Conservation (phyloP, 2,329 filamentous ascomycete genomes). For the Diplocarpon rosae region DNA sequence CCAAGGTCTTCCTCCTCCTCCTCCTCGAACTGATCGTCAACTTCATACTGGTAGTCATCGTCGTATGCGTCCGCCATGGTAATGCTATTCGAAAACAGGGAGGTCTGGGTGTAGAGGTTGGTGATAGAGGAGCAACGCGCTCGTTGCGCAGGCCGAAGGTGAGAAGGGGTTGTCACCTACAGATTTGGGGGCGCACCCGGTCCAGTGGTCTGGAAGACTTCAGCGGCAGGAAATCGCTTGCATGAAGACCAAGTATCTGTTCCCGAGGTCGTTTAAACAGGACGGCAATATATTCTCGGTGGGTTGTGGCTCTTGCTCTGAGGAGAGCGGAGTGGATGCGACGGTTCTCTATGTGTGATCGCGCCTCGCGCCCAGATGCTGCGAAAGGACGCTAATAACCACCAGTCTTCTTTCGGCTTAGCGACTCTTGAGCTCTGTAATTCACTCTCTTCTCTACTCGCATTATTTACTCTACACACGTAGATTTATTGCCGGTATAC, state of each 20-base stretch:
- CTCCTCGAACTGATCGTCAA: conserved; percentile 32
- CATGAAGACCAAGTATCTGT: conserved; percentile 3
- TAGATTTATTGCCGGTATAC: too few species aligned
- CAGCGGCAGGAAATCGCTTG: background rate
- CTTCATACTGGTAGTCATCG: conserved; percentile 53
- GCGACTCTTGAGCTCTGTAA: too few species aligned
- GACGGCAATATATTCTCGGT: too few species aligned
- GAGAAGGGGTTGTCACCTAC: conserved; percentile 10
- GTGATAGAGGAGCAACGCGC: background rate
- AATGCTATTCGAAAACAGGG: background rate
- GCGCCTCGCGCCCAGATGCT: too few species aligned
- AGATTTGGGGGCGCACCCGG: conserved; percentile 5
- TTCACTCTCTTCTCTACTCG: too few species aligned
- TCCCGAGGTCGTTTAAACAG: background rate
- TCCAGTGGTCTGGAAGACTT: conserved; percentile 1
- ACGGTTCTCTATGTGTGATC: too few species aligned
- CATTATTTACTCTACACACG: too few species aligned
- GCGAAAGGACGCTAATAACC: too few species aligned
- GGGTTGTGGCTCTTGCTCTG: too few species aligned
- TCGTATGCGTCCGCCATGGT: conserved; percentile 26
- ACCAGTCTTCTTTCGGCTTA: too few species aligned
- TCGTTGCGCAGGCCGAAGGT: conserved; percentile 11
- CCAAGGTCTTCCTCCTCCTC: conserved; percentile 55
- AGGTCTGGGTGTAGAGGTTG: background rate
- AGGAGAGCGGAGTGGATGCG: too few species aligned